Evolutionary conservation across 495 filamentous ascomycete genomes (phyloP), one percentile per base, ranked within the genome.

Genomic region (Podospora fimiseda): DNA sequence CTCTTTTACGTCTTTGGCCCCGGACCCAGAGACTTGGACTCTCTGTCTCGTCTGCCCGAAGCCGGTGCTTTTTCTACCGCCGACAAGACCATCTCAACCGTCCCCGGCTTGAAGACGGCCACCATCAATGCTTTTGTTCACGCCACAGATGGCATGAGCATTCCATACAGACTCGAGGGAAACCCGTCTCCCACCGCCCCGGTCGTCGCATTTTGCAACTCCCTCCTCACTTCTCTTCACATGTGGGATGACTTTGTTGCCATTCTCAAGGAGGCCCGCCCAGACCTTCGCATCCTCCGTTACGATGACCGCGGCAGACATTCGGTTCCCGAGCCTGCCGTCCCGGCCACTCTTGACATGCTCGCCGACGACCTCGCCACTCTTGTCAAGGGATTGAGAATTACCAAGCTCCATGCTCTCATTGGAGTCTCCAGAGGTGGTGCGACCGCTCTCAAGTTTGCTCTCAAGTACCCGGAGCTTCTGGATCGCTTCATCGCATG

Each of bases 381-480:
- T 6, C 62, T 88, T 0, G 74, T 87, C 1, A 66, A 77, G 24
- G 79, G 78, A 3, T 70, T 88, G 43, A 76, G 82, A 21, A 81
- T 87, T 36, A 71, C 74, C 15, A 74, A 77, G 55, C 79, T 82
- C 5, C 75, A 80, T 45, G 71, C 76, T 0, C 60, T 90, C 4
- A 74, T 90, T 47, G 88, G 88, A 30, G 88, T 93, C 16, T 83
- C 78, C 27, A 82, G 90, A 66, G 88, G 88, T 55, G 88, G 88
- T 40, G 84, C 84, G 11, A 90, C 87, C 3, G 74, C 81, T 0
- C 74, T 93, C 41, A 84, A 85, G 57, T 80, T 83, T 46, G 81
- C 85, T 1, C 75, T 90, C 19, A 78, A 76, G 20, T 78, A 88
- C 59, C 86, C 86, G 0, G 54, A 68, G 0, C 70, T 77, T 33